These are phyloP conservation scores for Aspergillus ruber DNA, from an alignment of 2,329 filamentous ascomycete species.

Conservation along the genomic window DNA sequence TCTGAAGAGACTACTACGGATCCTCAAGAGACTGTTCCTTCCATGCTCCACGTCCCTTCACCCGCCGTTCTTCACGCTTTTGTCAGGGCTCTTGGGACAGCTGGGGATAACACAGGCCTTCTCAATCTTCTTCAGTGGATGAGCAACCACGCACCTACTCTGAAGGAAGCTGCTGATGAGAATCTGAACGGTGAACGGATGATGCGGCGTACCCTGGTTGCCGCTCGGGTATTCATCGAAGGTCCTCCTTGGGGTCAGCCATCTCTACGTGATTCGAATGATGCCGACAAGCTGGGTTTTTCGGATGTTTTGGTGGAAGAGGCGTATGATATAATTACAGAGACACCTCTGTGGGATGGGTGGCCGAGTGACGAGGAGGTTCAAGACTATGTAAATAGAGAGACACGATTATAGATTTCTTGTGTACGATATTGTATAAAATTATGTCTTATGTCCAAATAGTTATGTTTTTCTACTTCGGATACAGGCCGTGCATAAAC, in stretches of 20 bases:
- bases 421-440: conserved; percentile 13
- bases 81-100: conserved; percentile 35
- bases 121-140: conserved; percentile 39
- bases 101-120: conserved; percentile 34
- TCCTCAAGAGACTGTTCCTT: conserved; percentile 19
- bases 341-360: conserved; percentile 28
- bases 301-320: conserved; percentile 26
- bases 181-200: conserved; percentile 30
- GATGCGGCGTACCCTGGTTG: conserved; percentile 36
- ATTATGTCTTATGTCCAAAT: background rate
- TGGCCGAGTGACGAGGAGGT: conserved; percentile 40
- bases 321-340: conserved; percentile 32
- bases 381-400: conserved; percentile 24
- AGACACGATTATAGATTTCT: conserved; percentile 1
- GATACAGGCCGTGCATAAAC: no score
- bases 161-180: conserved; percentile 31
- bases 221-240: conserved; percentile 36
- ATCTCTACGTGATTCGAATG: background rate
- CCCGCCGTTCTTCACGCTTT: conserved; percentile 37
- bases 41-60: conserved; percentile 29
- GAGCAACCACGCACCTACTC: conserved; percentile 23
- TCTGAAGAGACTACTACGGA: conserved; percentile 5
- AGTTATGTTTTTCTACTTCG: background rate
- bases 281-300: conserved; percentile 10
- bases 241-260: conserved; percentile 20